phyloP scores from a whole-genome alignment of 176 grass and related monocot genomes.

The Saccharum officinarum region DNA sequence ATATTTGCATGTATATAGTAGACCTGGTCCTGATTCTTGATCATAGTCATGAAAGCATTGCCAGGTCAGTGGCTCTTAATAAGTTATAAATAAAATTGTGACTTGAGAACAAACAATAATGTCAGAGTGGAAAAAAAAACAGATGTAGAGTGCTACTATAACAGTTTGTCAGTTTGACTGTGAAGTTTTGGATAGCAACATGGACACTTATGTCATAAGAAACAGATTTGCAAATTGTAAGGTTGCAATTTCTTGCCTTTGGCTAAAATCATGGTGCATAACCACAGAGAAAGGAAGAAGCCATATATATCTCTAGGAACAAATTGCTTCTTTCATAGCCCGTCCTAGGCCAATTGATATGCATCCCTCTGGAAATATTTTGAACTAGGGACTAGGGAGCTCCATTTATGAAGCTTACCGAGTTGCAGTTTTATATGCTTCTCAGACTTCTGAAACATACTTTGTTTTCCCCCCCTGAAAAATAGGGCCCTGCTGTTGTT shows the following conservation, averaged over 20 bases:
- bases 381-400: background rate
- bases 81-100: conserved; percentile 12
- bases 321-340: background rate
- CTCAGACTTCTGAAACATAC: background rate
- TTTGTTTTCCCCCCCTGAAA: background rate
- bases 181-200: background rate
- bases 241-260: background rate
- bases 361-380: background rate
- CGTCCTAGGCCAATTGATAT: conserved; percentile 5
- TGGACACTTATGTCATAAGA: background rate
- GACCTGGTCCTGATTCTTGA: background rate
- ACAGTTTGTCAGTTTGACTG: background rate
- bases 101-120: conserved; percentile 14
- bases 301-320: background rate
- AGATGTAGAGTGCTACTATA: conserved; percentile 9
- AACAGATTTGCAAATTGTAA: conserved; percentile 1
- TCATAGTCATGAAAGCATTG: background rate
- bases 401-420: background rate
- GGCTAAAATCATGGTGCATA: background rate
- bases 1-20: conserved; percentile 14
- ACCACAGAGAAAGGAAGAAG: background rate
- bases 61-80: background rate
- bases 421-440: conserved; percentile 19
- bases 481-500: conserved; percentile 70
- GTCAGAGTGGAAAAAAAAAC: background rate